Percentiles rank a stretch among this genome's conserved stretches.
These are phyloP conservation scores for Aspergillus ibericus DNA, from an alignment of 2,329 filamentous ascomycete genomes.

Conservation along the genomic window DNA sequence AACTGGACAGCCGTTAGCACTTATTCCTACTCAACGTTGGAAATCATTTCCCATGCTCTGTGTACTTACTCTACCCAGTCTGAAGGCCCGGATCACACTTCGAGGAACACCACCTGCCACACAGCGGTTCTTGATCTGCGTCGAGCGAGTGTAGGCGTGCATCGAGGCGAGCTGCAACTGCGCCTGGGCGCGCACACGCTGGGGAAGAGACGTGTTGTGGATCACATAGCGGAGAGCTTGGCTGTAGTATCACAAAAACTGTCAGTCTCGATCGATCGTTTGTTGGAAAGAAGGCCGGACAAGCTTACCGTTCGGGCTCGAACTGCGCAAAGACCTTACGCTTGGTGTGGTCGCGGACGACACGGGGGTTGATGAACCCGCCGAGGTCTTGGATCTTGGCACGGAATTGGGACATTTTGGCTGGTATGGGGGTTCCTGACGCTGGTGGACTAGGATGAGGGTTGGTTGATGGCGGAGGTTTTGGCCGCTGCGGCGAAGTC, in stretches of 20 bases:
- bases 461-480: conserved; percentile 6
- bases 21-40: not conserved
- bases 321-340: conserved; percentile 84
- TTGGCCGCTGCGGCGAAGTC: conserved; percentile 23
- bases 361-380: conserved; percentile 80
- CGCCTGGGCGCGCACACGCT: conserved; percentile 81
- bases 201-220: conserved; percentile 83
- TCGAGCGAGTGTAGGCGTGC: conserved; percentile 91
- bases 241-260: conserved; percentile 48
- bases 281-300: not conserved
- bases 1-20: conserved; percentile 58
- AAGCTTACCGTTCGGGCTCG: conserved; percentile 77
- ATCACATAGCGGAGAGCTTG: conserved; percentile 93
- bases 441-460: not conserved
- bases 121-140: conserved; percentile 92
- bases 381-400: conserved; percentile 87
- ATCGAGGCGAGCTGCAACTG: conserved; percentile 92
- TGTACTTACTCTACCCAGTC: conserved; percentile 79
- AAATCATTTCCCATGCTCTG: not conserved
- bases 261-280: not conserved
- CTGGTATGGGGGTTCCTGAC: not conserved
- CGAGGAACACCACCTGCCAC: conserved; percentile 85
- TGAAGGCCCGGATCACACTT: conserved; percentile 90
- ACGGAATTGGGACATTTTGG: conserved; percentile 78
- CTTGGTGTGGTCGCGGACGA: conserved; percentile 95